Base-by-base conservation (phyloP, 352 stramenopile species). In the Pythium coloratum region DNA sequence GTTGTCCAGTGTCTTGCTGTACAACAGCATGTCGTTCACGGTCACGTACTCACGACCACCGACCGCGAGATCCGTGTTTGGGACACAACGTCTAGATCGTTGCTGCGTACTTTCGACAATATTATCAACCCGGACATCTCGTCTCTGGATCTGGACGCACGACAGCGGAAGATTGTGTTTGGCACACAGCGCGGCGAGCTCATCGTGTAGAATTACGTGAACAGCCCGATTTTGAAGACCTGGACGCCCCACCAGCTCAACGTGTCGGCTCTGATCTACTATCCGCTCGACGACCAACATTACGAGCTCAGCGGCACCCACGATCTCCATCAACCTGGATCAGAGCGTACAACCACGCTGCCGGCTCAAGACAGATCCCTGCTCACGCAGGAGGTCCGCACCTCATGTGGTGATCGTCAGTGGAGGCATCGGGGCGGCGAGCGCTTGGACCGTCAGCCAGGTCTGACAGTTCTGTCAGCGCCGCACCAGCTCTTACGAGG, bases 121-220 rank as follows among this genome's bases (percentile, higher is more conserved):
- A 62, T 92, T 36, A 66, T 76, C 0, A 61, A 55, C 9, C 73
- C 80, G 3, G 86, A 91, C 50, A 92, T 94, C 57, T 88, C 86
- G 3, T 85, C 78, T 50, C 79, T 92, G 1, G 86, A 90, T 61
- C 60, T 92, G 36, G 86, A 94, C 54, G 68, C 82, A 8, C 69
- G 81, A 0, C 79, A 94, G 50, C 77, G 86, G 28, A 94, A 94
- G 64, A 72, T 92, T 54, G 71, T 94, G 5, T 65, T 92, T 0
- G 82, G 80, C 6, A 86, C 78, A 8, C 82, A 92, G 47, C 81
- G 81, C 50, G 86, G 86, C 1, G 82, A 92, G 47, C 55, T 94
- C 0, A 66, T 85, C 9, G 80, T 92, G 33, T 72, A 89, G 16
- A 92, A 92, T 44, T 91, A 92, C 50, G 71, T 91, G n/a, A 92